phyloP scores from a whole-genome alignment of 202 grass and related monocot species.

The Panicum hallii region DNA sequence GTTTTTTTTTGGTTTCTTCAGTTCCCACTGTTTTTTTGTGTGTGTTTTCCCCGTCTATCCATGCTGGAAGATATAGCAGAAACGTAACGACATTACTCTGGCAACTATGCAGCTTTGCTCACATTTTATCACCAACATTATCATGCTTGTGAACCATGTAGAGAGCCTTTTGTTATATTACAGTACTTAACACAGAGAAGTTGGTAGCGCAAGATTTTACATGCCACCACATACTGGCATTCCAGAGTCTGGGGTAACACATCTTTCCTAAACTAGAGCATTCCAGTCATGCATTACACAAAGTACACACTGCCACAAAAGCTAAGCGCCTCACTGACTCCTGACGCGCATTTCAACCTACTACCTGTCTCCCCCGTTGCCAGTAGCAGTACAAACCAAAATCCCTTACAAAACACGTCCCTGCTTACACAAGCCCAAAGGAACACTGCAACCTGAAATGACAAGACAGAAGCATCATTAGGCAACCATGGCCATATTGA shows the following conservation, averaged over 20 bases:
- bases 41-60: no score
- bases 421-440: neutral
- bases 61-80: neutral
- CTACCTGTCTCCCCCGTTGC: neutral
- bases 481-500: neutral
- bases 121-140: neutral
- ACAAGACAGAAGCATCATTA: neutral
- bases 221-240: neutral
- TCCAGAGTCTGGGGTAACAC: neutral
- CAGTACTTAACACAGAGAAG: neutral
- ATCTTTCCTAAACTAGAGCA: neutral
- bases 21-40: neutral
- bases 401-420: slow-evolving; percentile 27
- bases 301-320: neutral
- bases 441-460: slow-evolving; percentile 40
- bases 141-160: neutral
- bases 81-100: neutral
- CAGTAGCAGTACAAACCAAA: neutral
- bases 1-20: no score
- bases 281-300: neutral
- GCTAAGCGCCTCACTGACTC: neutral
- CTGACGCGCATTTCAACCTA: neutral
- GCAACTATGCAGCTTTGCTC: neutral
- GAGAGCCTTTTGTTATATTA: neutral
- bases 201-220: neutral